These are phyloP conservation scores for Suhomyces chickasaworum DNA, from an alignment of 1,139 yeast species.

Conservation along the genomic window DNA sequence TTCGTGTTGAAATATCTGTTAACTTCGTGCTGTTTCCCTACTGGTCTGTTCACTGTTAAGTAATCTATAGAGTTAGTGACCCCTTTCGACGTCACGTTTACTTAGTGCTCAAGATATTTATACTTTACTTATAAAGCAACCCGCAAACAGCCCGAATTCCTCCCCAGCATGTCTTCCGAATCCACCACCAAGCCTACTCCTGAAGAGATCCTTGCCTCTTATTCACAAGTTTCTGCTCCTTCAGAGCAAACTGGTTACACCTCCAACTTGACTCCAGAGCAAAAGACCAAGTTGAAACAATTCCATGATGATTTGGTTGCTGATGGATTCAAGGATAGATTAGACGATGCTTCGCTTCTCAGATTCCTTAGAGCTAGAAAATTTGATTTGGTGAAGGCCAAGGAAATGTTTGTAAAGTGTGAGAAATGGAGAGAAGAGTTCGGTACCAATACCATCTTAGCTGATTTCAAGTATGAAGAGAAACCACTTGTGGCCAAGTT, in stretches of 20 bases:
- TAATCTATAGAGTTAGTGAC: conserved; percentile 1
- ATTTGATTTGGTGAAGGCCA: conserved; percentile 79
- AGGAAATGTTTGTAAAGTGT: conserved; percentile 80
- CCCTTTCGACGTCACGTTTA: background rate
- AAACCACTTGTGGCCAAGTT: conserved; percentile 84
- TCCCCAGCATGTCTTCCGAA: conserved; percentile 7
- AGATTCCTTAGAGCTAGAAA: conserved; percentile 95
- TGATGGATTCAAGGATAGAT: conserved; percentile 69
- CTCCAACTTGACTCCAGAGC: conserved; percentile 74
- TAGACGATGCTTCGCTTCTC: conserved; percentile 87
- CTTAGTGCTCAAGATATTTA: background rate
- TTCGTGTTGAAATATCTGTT: conserved; percentile 11
- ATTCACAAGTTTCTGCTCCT: conserved; percentile 69
- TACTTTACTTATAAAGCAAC: background rate
- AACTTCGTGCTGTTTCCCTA: conserved; percentile 2
- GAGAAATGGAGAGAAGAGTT: conserved; percentile 90
- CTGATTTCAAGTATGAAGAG: conserved; percentile 87
- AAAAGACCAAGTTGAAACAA: conserved; percentile 58
- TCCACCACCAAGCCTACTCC: conserved; percentile 10
- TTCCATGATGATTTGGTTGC: conserved; percentile 60
- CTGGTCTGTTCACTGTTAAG: background rate
- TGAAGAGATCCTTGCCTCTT: conserved; percentile 44
- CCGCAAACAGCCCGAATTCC: background rate
- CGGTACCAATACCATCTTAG: conserved; percentile 83
- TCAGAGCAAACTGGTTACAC: conserved; percentile 73